Base-by-base conservation (phyloP, 2,329 filamentous ascomycete species). In the Metarhizium album region DNA sequence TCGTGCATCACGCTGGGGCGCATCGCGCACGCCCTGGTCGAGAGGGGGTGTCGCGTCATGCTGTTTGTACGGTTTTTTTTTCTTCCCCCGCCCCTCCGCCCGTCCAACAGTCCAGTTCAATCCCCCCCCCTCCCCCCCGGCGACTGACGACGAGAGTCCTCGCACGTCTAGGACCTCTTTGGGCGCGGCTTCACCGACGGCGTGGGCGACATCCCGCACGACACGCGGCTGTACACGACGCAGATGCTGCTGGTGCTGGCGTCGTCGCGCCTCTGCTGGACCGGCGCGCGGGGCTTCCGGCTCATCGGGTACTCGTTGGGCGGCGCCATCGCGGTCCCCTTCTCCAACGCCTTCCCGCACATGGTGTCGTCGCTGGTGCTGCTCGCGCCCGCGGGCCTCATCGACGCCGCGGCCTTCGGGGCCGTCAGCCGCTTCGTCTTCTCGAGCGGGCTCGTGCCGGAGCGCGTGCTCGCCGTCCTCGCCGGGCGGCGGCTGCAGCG, bases 241-340 rank as follows among this genome's bases (percentile, higher is more conserved):
- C 86, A 91, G 65, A 82, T 89, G 50, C 73, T 89, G 40, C 75
- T 87, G 27, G 85, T 77, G 14, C 70, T 91, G 11, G 74, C 79
- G 24, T 89, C 86, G 1, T 90, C 86, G 2, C 73, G 79, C 0
- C 68, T 91, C 2, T 58, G 80, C 14, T 90, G 86, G 86, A 83
- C 79, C 0, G 78, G 80, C 42, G 55, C 62, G 14, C 60, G 64
- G 42, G 75, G 72, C 46, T 82, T 93, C 62, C 76, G 76, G 46
- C 67, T 95, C 20, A 69, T 90, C 13, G 89, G 89, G 11, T 95
- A 93, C 67, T 90, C 86, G 0, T 76, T 95, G 1, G 89, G 89
- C 52, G 89, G 89, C 45, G 87, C 85, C 48, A 83, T 95, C 50
- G 82, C 83, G 4, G 80, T 83, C 5, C 79, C 83, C 53, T 91